A percentile compares a stretch with the other conserved stretches of the same genome.
Conservation (phyloP, 192 early-diverging fungal species). For the Umbelopsis vinacea region DNA sequence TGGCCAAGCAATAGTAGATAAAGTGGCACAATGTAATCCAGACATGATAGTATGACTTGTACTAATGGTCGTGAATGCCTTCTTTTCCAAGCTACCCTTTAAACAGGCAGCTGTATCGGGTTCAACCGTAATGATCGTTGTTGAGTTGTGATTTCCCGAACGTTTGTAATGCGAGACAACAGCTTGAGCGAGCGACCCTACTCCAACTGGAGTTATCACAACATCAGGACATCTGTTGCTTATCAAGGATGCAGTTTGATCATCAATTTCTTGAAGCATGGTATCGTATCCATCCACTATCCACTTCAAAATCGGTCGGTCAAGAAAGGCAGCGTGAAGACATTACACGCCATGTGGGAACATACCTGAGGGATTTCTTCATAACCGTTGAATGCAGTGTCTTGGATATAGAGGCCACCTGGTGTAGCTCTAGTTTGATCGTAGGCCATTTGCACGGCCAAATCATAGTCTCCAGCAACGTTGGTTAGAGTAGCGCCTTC, state of each 20-base stretch:
- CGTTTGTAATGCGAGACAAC: neutral
- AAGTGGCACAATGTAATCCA: neutral
- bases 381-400: neutral
- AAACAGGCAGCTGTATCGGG: neutral
- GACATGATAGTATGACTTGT: neutral
- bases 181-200: neutral
- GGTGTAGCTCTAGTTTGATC: neutral
- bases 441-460: neutral
- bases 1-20: neutral
- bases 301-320: too few species aligned
- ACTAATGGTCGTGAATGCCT: neutral
- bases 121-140: neutral
- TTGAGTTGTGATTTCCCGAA: neutral
- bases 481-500: neutral
- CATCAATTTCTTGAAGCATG: neutral
- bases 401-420: neutral
- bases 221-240: too few species aligned
- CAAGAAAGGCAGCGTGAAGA: too few species aligned
- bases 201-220: neutral
- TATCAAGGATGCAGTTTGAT: neutral
- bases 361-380: neutral
- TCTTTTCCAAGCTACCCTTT: neutral
- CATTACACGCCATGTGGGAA: too few species aligned
- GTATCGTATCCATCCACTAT: neutral
- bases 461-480: neutral